Evolutionary conservation across 106 monocot species (phyloP).

Genomic region (Dendrobium officinale): DNA sequence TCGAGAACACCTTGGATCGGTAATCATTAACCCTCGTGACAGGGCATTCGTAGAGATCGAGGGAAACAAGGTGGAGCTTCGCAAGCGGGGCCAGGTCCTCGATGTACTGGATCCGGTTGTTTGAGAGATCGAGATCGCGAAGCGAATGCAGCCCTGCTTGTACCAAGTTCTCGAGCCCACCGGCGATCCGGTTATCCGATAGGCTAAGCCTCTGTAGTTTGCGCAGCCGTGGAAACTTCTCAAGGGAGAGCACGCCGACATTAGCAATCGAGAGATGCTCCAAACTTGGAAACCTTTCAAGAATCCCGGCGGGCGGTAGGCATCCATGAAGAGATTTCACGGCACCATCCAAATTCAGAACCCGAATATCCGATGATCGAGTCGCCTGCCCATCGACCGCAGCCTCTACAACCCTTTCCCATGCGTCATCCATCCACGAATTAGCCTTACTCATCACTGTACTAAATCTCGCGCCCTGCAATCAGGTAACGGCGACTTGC

Average conservation of each 20-base stretch:
- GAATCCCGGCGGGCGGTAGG: constrained; percentile 58
- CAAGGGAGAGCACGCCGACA: constrained; percentile 76
- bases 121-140: constrained; percentile 87
- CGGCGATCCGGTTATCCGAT: constrained; percentile 89
- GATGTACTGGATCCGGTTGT: constrained; percentile 81
- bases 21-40: constrained; percentile 79
- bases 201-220: constrained; percentile 72
- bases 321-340: constrained; percentile 83
- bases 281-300: constrained; percentile 61
- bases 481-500: background rate
- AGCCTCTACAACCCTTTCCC: constrained; percentile 89
- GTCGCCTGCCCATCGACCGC: constrained; percentile 45
- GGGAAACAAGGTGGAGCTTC: constrained; percentile 58
- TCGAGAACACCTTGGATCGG: constrained; percentile 65
- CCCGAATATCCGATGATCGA: constrained; percentile 27
- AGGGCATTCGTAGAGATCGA: constrained; percentile 95
- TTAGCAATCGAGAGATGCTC: constrained; percentile 91
- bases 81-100: constrained; percentile 90
- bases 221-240: constrained; percentile 63
- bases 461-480: constrained; percentile 1
- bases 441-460: background rate
- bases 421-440: constrained; percentile 67
- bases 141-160: constrained; percentile 77
- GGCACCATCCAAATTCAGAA: constrained; percentile 75
- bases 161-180: constrained; percentile 85